Evolutionary conservation across 192 early-diverging fungal species (phyloP), one percentile per base, ranked within the genome.

Genomic region (Phycomyces nitens): DNA sequence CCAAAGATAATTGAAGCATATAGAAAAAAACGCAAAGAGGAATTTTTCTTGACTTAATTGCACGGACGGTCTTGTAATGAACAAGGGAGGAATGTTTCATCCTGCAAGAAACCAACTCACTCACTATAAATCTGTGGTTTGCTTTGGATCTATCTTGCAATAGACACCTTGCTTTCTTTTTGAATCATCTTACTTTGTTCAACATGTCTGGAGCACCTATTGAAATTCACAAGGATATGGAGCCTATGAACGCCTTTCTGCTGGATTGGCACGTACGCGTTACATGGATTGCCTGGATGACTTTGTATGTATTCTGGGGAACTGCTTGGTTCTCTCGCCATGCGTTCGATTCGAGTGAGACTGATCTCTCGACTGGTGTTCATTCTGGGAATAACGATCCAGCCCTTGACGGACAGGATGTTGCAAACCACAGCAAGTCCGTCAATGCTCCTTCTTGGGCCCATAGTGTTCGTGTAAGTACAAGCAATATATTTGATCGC

Each of bases 271-370:
- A 72, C 49, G 70, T 72, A 10, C 53, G 62, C 23, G 47, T 58
- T 1, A 38, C 62, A 49, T 72, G 70, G 70, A 64, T 72, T 15
- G 73, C 68, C 18, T 70, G 69, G n/a, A 44, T 47, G 41, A 63
- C 67, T 20, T 54, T 75, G 2, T 75, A 58, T 57, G 51, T 57
- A 2, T 26, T 75, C 5, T 75, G 66, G 73, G 73, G 63, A 20
- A 22, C 66, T 6, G 21, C 56, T 53, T 75, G 66, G 72, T 64
- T 74, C 41, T 4, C 57, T 24, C 66, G 72, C 5, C 67, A 69
- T 38, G 56, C 49, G 15, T 65, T 73, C 54, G 62, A 53, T 43
- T 34, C 29, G 29, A 34, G 7, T 7, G 29, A 34, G 29, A 34
- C 3, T 7, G 29, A 34, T 34, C 29, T 34, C 3, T 34, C 29